Evolutionary conservation across 2,329 filamentous ascomycete species (phyloP).

Genomic region (Trichocomaceae sp.): DNA sequence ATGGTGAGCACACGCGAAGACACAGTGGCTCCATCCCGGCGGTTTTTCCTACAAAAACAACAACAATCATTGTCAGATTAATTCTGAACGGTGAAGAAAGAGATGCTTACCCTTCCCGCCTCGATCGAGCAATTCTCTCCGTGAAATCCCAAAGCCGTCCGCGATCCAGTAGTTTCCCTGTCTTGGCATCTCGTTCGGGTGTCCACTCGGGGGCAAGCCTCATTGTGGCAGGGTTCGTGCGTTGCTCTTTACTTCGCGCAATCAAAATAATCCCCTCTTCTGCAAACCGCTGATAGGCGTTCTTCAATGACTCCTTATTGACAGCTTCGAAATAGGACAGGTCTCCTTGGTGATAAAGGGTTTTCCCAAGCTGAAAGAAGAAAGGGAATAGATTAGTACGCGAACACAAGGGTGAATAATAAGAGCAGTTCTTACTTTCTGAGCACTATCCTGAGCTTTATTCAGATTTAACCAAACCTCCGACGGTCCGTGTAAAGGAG

Average conservation of each 20-base stretch:
- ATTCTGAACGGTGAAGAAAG: neutral
- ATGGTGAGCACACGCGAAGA: conserved; percentile 71
- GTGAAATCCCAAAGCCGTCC: conserved; percentile 88
- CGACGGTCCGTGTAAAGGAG: conserved; percentile 54
- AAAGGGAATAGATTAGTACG: neutral
- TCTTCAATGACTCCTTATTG: conserved; percentile 95
- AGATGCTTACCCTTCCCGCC: conserved; percentile 63
- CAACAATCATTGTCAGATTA: neutral
- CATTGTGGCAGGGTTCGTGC: conserved; percentile 39
- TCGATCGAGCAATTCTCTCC: conserved; percentile 72
- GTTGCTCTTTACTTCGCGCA: conserved; percentile 56
- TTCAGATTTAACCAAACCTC: conserved; percentile 71
- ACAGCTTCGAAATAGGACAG: conserved; percentile 96
- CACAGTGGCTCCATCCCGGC: conserved; percentile 86
- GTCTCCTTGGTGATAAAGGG: conserved; percentile 94
- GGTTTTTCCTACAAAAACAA: conserved; percentile 59
- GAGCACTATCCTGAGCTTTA: conserved; percentile 73
- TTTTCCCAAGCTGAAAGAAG: conserved; percentile 70
- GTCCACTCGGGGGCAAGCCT: conserved; percentile 69
- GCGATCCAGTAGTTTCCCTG: conserved; percentile 57
- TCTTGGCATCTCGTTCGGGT: conserved; percentile 57
- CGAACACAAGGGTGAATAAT: neutral
- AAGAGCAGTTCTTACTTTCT: conserved; percentile 52
- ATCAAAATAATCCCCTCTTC: conserved; percentile 84
- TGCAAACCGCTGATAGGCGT: conserved; percentile 79